Percentiles rank a stretch among this genome's conserved stretches.
These are phyloP conservation scores for Ambrosia hybrid DNA, from an alignment of 140 eudicot genomes.

Conservation along the genomic window DNA sequence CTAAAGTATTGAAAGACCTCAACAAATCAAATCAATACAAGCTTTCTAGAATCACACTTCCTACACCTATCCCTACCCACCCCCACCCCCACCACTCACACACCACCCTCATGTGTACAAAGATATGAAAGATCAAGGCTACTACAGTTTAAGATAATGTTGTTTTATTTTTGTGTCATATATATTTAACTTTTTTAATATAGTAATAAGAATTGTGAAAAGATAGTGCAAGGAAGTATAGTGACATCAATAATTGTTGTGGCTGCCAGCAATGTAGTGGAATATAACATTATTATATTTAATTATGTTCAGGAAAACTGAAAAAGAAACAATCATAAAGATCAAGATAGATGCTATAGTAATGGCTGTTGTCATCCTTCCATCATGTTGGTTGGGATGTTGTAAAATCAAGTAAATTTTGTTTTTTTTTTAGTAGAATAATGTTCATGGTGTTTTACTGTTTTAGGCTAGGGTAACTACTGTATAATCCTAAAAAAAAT, in stretches of 20 bases:
- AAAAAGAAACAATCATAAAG: conserved; percentile 18
- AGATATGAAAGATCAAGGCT: conserved; percentile 24
- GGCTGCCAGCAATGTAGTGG: conserved; percentile 31
- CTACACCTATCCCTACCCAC: not conserved
- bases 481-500: conserved; percentile 1
- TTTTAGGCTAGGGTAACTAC: not conserved
- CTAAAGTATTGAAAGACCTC: conserved; percentile 16
- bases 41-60: conserved; percentile 27
- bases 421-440: conserved; percentile 3
- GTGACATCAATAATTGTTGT: conserved; percentile 33
- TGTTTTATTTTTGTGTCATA: conserved; percentile 1
- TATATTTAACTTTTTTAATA: conserved; percentile 12
- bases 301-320: not conserved
- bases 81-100: not conserved
- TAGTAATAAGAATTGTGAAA: conserved; percentile 25
- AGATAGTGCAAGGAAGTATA: conserved; percentile 33
- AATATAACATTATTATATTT: not conserved
- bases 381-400: conserved; percentile 19
- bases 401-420: conserved; percentile 13
- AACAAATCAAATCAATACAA: not conserved
- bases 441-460: conserved; percentile 11
- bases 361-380: conserved; percentile 22
- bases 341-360: conserved; percentile 19
- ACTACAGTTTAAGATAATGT: conserved; percentile 32
- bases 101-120: conserved; percentile 31